Percentiles rank a stretch among this genome's conserved stretches.
Conservation (phyloP, 169 alveolate species). For the Plasmodium knowlesi region DNA sequence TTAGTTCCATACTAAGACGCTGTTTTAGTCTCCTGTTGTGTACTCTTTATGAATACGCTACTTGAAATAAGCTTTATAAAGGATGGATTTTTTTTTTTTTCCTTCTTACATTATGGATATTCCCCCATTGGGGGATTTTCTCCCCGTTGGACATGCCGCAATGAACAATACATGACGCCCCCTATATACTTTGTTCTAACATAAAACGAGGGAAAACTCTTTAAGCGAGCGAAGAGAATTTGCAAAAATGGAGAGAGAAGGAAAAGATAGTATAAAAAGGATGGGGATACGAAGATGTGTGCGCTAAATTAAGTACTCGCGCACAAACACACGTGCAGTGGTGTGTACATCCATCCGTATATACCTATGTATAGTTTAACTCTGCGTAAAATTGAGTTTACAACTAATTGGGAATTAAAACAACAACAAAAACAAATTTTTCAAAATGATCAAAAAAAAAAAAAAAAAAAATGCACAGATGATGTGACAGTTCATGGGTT, state of each 20-base stretch:
- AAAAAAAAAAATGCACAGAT: not conserved
- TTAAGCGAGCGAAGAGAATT: not conserved
- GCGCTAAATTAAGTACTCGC: not conserved
- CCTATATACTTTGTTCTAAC: not conserved
- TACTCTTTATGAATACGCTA: not conserved
- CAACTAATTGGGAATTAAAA: conserved; percentile 5
- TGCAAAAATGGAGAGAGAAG: not conserved
- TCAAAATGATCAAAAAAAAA: not conserved
- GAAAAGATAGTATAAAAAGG: not conserved
- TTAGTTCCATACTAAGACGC: not conserved
- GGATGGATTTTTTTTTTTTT: not conserved
- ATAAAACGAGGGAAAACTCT: not conserved
- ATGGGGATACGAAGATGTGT: not conserved
- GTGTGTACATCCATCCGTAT: not conserved
- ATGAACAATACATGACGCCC: not conserved
- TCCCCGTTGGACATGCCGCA: not conserved
- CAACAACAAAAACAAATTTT: not conserved
- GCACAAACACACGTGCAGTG: not conserved
- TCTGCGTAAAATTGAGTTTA: not conserved
- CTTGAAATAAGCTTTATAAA: not conserved
- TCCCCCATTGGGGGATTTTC: not conserved
- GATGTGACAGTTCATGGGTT: not conserved
- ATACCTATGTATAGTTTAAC: not conserved
- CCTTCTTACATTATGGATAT: not conserved
- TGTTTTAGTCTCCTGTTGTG: not conserved